A percentile compares a stretch with the other conserved stretches of the same genome.
Conservation (phyloP, 768 basidiomycete genomes). For the Ramaria sp. region DNA sequence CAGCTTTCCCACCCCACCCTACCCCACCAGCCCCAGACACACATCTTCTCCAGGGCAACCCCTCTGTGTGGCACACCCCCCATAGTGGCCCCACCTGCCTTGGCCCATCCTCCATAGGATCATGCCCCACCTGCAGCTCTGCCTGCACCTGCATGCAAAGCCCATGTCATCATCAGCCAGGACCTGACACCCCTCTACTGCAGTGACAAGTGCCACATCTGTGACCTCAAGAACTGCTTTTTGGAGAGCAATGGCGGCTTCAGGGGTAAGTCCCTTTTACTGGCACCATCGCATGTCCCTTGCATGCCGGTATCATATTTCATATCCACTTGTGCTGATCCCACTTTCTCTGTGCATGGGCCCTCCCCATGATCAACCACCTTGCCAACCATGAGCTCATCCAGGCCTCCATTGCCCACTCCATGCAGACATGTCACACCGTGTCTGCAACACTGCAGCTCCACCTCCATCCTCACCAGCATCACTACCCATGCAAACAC, state of each 20-base stretch:
- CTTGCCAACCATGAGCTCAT: neutral
- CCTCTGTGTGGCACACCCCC: neutral
- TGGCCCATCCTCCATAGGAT: constrained; percentile 15
- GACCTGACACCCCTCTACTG: constrained; percentile 76
- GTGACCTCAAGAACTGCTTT: constrained; percentile 32
- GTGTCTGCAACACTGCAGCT: no score
- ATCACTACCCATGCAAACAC: no score
- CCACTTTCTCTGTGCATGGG: neutral
- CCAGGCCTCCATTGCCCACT: neutral
- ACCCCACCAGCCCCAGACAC: neutral
- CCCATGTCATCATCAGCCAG: constrained; percentile 68
- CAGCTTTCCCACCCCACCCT: no score
- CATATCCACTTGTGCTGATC: no score
- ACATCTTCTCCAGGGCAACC: neutral
- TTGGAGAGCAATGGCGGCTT: constrained; percentile 4
- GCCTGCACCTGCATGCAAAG: constrained; percentile 15
- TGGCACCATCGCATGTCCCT: no score
- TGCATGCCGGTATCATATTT: no score
- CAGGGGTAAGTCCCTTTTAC: neutral
- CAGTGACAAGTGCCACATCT: constrained; percentile 62
- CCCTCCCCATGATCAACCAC: neutral
- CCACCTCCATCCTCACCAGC: no score
- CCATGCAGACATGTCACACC: no score
- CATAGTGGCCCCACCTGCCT: neutral
- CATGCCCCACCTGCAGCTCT: constrained; percentile 10